phyloP scores from a whole-genome alignment of 345 rosid species.

The Acer saccharum region DNA sequence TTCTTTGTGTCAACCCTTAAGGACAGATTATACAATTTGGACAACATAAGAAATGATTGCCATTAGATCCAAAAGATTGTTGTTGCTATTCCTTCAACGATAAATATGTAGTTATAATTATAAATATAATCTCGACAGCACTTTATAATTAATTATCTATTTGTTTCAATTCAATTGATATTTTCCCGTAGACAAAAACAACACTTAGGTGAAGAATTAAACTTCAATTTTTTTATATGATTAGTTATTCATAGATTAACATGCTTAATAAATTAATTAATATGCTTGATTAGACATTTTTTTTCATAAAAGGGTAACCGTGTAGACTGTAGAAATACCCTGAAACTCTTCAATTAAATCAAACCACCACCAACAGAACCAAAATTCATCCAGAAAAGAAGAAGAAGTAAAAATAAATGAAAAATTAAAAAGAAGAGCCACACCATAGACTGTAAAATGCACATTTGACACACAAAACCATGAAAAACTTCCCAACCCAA shows the following conservation, averaged over 20 bases:
- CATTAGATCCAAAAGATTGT: neutral
- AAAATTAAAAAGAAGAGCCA: neutral
- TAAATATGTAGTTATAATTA: too few species aligned
- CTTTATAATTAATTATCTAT: neutral
- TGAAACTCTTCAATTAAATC: neutral
- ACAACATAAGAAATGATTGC: neutral
- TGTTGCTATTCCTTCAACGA: too few species aligned
- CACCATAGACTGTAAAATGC: neutral
- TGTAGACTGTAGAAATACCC: too few species aligned
- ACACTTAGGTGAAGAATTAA: neutral
- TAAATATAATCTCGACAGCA: neutral
- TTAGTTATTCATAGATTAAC: neutral
- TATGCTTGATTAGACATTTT: neutral
- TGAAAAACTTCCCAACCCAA: slow-evolving; percentile 1
- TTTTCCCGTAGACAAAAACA: neutral
- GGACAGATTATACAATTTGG: too few species aligned
- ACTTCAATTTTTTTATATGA: neutral
- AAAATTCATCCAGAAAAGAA: neutral
- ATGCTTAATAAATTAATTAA: slow-evolving; percentile 1
- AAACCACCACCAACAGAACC: slow-evolving; percentile 4
- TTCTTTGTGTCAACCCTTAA: too few species aligned
- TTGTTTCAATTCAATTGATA: neutral
- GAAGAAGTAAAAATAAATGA: neutral
- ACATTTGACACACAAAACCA: slow-evolving; percentile 2
- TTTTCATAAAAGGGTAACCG: neutral